Evolutionary conservation across 2,329 filamentous ascomycete species (phyloP).

Genomic region (Fusarium sp.): DNA sequence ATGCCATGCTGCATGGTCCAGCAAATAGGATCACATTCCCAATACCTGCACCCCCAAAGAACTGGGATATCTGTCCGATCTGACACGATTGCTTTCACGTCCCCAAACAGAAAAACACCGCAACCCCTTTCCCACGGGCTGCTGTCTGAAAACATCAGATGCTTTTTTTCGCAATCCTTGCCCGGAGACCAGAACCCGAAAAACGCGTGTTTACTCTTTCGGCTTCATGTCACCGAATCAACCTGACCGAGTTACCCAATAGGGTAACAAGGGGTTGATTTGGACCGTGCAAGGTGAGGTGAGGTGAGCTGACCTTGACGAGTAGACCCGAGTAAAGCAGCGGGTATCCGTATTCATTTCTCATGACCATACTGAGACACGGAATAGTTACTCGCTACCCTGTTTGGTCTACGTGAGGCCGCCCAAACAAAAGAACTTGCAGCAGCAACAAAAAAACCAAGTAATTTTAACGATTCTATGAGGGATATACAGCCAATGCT

Average conservation of each 20-base stretch:
- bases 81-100: conserved; percentile 7
- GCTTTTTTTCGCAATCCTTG: neutral
- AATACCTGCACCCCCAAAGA: conserved; percentile 15
- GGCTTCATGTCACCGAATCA: conserved; percentile 27
- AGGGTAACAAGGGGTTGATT: neutral
- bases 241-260: conserved; percentile 28
- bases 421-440: conserved; percentile 1
- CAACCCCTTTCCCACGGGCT: neutral
- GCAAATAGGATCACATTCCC: conserved; percentile 28
- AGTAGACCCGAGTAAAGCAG: neutral
- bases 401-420: conserved; percentile 19
- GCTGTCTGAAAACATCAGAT: conserved; percentile 25
- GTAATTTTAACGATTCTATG: conserved; percentile 1
- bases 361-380: neutral
- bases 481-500: conserved; percentile 34
- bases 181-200: conserved; percentile 33
- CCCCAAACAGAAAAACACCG: neutral
- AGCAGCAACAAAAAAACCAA: neutral
- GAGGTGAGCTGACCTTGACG: conserved; percentile 33
- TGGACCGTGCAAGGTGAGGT: conserved; percentile 17
- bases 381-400: neutral
- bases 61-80: conserved; percentile 21
- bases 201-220: conserved; percentile 24
- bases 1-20: conserved; percentile 17
- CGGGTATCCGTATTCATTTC: neutral